Evolutionary conservation across 306 rosid species (phyloP), one percentile per base, ranked within the genome.

Genomic region (Luffa aegyptiaca): DNA sequence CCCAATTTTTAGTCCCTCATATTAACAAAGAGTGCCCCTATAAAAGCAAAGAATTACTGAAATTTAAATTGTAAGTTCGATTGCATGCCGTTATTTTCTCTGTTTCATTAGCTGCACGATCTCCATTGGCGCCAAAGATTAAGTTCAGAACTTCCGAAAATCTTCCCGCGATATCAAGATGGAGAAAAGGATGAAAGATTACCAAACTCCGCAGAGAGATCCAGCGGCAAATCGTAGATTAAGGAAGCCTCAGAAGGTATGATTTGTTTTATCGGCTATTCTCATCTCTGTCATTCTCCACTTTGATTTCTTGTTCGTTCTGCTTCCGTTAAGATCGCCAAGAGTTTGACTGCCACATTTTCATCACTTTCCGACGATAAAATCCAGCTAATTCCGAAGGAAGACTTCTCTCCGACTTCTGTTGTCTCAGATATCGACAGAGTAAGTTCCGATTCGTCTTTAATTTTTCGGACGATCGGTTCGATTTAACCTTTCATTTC

Each of bases 161-260:
- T 62, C 48, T 36, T 78, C 81, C 81, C 81, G 75, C 81, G 78
- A 17, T 4, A 13, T 48, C 48, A 61, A 62, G 5, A 58, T 59
- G 74, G 55, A 63, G 59, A 63, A 16, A 45, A 78, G 45, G 75
- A 46, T 39, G 68, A 76, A 41, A 56, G 52, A 76, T 0, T 39
- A 0, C 36, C 37, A 36, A 37, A 76, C 66, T 18, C 66, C 68
- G 18, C 66, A 36, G 49, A 56, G 6, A 17, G 81, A 63, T 35
- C 75, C 17, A 3, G 45, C 35, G 8, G 31, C 73, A 10, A 66
- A 56, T 66, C 77, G 77, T 42, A 51, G 55, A 68, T 66, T 56
- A 33, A 79, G 46, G 53, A 51, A 66, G 17, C 82, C 82, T 79
- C 82, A 37, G 66, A 79, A 79, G 82, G 82, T 79, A 53, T 6